Evolutionary conservation across 257 asterid genomes (phyloP).

Genomic region (Salvia hispanica): DNA sequence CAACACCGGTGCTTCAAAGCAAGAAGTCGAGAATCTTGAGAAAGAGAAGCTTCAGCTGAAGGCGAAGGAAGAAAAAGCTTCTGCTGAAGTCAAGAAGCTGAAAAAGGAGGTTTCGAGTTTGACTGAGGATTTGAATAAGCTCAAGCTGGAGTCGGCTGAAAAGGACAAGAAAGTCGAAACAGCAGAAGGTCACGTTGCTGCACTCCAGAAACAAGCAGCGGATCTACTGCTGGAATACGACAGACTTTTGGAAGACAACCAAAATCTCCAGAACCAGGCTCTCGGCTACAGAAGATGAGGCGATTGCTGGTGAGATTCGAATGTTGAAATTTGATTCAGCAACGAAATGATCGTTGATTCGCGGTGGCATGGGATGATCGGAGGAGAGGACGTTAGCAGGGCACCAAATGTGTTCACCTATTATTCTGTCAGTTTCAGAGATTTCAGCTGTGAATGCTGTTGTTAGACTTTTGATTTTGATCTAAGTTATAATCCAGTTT

Average conservation of each 20-base stretch:
- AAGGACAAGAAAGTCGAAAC: conserved; percentile 72
- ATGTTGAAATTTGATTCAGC: not conserved
- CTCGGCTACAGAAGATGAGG: conserved; percentile 41
- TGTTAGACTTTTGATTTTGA: conserved; percentile 20
- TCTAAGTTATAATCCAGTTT: conserved; percentile 14
- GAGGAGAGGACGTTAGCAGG: not conserved
- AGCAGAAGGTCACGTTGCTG: conserved; percentile 69
- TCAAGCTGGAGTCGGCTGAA: conserved; percentile 54
- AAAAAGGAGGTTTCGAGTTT: conserved; percentile 56
- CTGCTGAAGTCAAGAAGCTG: conserved; percentile 50
- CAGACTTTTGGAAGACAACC: conserved; percentile 80
- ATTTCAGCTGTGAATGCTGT: conserved; percentile 21
- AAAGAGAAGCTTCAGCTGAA: conserved; percentile 63
- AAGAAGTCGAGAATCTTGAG: conserved; percentile 69
- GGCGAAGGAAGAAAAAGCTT: conserved; percentile 68
- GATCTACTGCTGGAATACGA: conserved; percentile 88
- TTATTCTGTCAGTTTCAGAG: conserved; percentile 16
- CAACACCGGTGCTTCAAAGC: conserved; percentile 60
- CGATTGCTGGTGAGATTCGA: not conserved
- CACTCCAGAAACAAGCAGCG: conserved; percentile 85
- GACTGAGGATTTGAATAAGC: conserved; percentile 60
- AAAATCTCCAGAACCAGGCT: conserved; percentile 70
- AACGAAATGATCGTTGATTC: no score
- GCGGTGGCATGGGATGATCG: not conserved
- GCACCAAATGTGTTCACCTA: not conserved